Evolutionary conservation across 106 monocot species (phyloP), one percentile per base, ranked within the genome.

Genomic region (Dioscorea zingiberensis): DNA sequence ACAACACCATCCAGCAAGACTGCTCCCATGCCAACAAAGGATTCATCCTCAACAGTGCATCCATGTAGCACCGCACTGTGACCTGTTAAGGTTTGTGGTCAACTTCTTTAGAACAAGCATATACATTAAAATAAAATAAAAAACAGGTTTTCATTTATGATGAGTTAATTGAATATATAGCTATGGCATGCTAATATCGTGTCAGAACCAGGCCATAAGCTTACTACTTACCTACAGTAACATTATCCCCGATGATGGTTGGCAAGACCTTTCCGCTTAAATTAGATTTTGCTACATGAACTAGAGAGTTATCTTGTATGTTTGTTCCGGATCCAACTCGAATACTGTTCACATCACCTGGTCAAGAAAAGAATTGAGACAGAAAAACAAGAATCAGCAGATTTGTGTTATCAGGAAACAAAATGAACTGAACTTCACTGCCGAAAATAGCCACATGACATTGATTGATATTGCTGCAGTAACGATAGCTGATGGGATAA

Each of bases 201-300:
- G 38, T 38, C 9, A 38, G 38, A 38, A 38, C 38, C 4, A 6
- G 38, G 38, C 38, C 38, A 38, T 38, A 0, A 38, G 38, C 38
- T 38, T 38, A 47, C 21, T 15, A 69, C 79, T 85, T 85, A 91
- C 94, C 94, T 38, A 95, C 70, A 65, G 91, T 95, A 46, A 95
- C 94, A 78, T 95, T 91, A 66, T 95, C 87, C 55, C 94, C 94
- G 63, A 94, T 91, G 22, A 91, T 85, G n/a, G 90, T 94, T 64
- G 94, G 94, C 28, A 94, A 81, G 53, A 94, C 85, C 62, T 90
- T 94, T 38, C 94, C 94, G 72, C 87, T 80, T 44, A 94, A 73
- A 80, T 91, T 94, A 47, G 87, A 78, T 71, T 94, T 94, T 47
- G 94, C 84, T 5, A 91, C 94, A 72, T 94, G 94, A 58, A 94